These are phyloP conservation scores for Cynanchum wilfordii DNA, from an alignment of 257 asterid genomes.

Conservation along the genomic window DNA sequence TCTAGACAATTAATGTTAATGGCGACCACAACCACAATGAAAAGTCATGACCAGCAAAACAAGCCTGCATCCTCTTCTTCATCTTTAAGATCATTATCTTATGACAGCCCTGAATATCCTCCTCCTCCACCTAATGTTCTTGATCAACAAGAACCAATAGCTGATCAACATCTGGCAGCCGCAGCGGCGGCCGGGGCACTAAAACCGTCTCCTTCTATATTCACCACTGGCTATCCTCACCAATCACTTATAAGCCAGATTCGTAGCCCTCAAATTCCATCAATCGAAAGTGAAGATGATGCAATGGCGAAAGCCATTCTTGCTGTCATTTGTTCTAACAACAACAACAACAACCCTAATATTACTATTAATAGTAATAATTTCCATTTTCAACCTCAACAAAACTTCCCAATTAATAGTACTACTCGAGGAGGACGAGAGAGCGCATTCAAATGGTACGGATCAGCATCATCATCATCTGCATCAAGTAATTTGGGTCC, in stretches of 20 bases:
- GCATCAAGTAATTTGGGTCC: neutral
- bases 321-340: conserved; percentile 43
- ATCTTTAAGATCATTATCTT: conserved; percentile 54
- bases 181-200: neutral
- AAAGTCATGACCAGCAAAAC: conserved; percentile 19
- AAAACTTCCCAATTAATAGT: conserved; percentile 7
- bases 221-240: conserved; percentile 9
- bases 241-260: conserved; percentile 24
- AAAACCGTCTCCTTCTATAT: conserved; percentile 12
- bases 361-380: too few relatives aligned
- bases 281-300: conserved; percentile 45
- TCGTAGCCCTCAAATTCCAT: conserved; percentile 33
- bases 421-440: neutral
- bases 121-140: too few relatives aligned
- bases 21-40: neutral
- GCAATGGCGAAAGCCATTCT: conserved; percentile 57
- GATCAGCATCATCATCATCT: conserved; percentile 9
- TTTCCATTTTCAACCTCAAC: conserved; percentile 5
- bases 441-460: conserved; percentile 50
- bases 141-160: conserved; percentile 2
- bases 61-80: conserved; percentile 65
- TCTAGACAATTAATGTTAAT: conserved; percentile 18
- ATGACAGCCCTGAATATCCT: conserved; percentile 47
- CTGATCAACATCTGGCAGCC: neutral
- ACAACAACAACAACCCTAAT: neutral